Base-by-base conservation (phyloP, 2,329 filamentous ascomycete species). In the Herpomyces periplanetae region DNA sequence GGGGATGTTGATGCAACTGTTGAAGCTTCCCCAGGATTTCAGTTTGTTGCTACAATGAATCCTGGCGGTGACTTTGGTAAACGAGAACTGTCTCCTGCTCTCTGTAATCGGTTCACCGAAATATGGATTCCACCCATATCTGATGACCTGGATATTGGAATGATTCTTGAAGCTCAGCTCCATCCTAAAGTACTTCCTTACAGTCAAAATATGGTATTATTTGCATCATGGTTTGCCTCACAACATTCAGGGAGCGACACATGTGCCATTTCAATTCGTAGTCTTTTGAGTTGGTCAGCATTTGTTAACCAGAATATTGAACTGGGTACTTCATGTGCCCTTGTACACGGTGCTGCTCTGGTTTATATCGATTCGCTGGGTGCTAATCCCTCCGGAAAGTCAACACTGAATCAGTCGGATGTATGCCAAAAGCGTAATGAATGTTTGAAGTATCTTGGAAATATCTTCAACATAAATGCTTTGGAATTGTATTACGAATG, bases 21-120 rank as follows among this genome's bases (percentile, higher is more conserved):
- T 11, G 51, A 52, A 15, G 80, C 64, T 4, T 39, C 47, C 5
- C 47, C 62, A 15, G 66, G 63, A 0, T 99, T 91, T 37, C 73
- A 96, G 31, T 88, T 96, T 38, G 54, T 96, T 23, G 75, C 80
- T 3, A 96, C 80, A 0, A 99, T 99, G 80, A 99, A 99, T 28
- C 80, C 80, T 5, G 84, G 84, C 19, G 80, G 84, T 17, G 80
- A 99, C 33, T 96, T 91, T 35, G 80, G 80, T 27, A 99, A 99
- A 42, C 69, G 75, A 28, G 80, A 99, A 36, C 49, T 99, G 6
- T 96, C 80, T 1, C 80, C 80, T 3, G 84, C 80, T 7, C 43
- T 99, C 23, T 54, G 80, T 17, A 96, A 99, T 34, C 65, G 80
- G 24, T 87, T 99, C 35, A 99, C 80, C 0, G 80, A 99, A 38